These are phyloP conservation scores for Coemansia sp. DNA, from an alignment of 192 early-diverging fungal genomes.

Conservation along the genomic window DNA sequence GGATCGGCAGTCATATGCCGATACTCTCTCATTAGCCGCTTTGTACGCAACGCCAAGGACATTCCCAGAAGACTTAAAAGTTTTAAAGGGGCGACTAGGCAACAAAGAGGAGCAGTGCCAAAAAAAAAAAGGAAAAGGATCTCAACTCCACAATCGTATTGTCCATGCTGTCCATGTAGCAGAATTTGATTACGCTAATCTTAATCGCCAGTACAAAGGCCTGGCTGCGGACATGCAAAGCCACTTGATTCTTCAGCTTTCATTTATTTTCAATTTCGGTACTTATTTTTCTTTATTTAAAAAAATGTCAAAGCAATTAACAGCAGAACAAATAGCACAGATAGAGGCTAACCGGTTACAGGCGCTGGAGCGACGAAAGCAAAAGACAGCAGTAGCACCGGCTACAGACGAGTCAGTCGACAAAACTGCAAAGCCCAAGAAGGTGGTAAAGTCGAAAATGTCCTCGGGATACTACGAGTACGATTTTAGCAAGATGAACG, in stretches of 20 bases:
- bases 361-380: conserved; percentile 48
- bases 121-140: not conserved
- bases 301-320: conserved; percentile 38
- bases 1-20: conserved; percentile 20
- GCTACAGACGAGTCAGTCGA: not conserved
- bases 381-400: not conserved
- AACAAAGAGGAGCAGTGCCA: not conserved
- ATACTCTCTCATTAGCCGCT: conserved; percentile 43
- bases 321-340: conserved; percentile 47
- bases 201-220: not conserved
- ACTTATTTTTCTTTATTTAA: not conserved
- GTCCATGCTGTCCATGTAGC: not conserved
- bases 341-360: conserved; percentile 57
- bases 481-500: conserved; percentile 83
- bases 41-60: conserved; percentile 3
- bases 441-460: conserved; percentile 37
- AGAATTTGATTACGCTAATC: not conserved
- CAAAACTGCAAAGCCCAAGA: conserved; percentile 13
- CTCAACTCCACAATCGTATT: not conserved
- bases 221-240: not conserved
- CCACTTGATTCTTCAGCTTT: no score
- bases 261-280: no score
- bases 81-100: not conserved
- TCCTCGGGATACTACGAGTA: conserved; percentile 71
- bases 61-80: not conserved